Evolutionary conservation across 352 stramenopile genomes (phyloP), one percentile per base, ranked within the genome.

Genomic region (Globisporangium parvum): DNA sequence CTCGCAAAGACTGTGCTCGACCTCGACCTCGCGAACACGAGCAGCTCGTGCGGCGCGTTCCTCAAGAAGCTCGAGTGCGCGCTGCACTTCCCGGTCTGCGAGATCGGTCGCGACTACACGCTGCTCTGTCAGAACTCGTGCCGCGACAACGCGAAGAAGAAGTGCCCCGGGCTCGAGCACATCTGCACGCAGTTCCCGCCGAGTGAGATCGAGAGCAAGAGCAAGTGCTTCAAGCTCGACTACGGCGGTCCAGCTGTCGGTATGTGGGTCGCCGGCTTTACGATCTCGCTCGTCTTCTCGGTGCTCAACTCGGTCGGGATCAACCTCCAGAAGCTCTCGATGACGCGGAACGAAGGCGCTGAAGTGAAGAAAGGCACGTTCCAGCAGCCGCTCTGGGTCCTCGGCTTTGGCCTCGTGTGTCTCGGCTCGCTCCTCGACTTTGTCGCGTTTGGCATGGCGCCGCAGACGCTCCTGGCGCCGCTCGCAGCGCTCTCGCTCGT

Each of bases 301-400:
- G 73, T 96, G 24, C 76, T 95, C 52, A 94, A 93, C 57, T 94
- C 87, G 47, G 68, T 96, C 31, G 88, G 81, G n/a, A 91, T 96
- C 51, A 96, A 96, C 60, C 58, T 96, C 41, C 88, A 96, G 70
- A 96, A 96, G 70, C 73, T 96, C 17, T 91, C 75, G 10, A 91
- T 96, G 76, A 67, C 81, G 21, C 73, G 74, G 45, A 89, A 96
- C 58, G 79, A 87, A 39, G 51, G 52, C 18, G 66, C 73, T 1
- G 68, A 87, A n/a, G 65, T 71, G 21, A 90, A 89, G 71, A 87
- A 85, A 58, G 73, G 69, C 39, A 87, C 87, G 58, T 75, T 91
- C 48, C 73, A 85, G 57, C 88, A 97, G 69, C 88, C 88, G 37
- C 67, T 95, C 11, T 97, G 88, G 88, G 70, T 96, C 35, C 65